Evolutionary conservation across 2,329 filamentous ascomycete genomes (phyloP).

Genomic region (Diplocarpon rosae): DNA sequence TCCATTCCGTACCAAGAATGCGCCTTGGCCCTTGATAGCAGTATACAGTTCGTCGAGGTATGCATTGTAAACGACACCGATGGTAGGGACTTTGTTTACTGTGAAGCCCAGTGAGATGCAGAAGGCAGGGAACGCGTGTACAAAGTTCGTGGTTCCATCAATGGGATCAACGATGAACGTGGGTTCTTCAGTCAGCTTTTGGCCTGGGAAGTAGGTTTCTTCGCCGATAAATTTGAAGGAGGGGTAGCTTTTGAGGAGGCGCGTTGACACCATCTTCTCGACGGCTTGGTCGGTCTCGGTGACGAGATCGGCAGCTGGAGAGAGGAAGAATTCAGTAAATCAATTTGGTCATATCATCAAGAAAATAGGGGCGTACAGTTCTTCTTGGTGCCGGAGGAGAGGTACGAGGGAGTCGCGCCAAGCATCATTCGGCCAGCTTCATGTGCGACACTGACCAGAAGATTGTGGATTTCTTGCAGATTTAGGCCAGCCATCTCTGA

Average conservation of each 20-base stretch:
- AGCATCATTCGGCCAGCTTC: conserved; percentile 56
- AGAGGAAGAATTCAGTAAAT: background rate
- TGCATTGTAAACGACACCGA: conserved; percentile 75
- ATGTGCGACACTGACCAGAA: conserved; percentile 46
- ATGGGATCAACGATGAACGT: conserved; percentile 79
- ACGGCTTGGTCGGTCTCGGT: conserved; percentile 58
- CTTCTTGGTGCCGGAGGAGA: conserved; percentile 49
- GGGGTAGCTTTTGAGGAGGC: conserved; percentile 43
- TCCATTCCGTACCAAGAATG: conserved; percentile 38
- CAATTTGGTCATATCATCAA: background rate
- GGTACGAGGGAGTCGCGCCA: conserved; percentile 46
- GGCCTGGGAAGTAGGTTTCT: conserved; percentile 63
- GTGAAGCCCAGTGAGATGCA: conserved; percentile 68
- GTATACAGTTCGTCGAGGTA: conserved; percentile 60
- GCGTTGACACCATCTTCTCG: conserved; percentile 47
- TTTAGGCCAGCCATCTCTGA: conserved; percentile 43
- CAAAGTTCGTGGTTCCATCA: conserved; percentile 73
- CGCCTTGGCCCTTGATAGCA: conserved; percentile 56
- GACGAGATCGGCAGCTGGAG: conserved; percentile 54
- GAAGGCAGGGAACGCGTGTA: conserved; percentile 64
- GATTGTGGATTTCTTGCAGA: conserved; percentile 50
- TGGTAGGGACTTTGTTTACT: conserved; percentile 46
- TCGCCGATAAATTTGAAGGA: conserved; percentile 58
- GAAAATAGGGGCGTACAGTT: conserved; percentile 37
- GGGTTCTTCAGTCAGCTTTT: conserved; percentile 49